Evolutionary conservation across 352 stramenopile genomes (phyloP), one percentile per base, ranked within the genome.

Genomic region (Thalassiosira livingstoniorum): DNA sequence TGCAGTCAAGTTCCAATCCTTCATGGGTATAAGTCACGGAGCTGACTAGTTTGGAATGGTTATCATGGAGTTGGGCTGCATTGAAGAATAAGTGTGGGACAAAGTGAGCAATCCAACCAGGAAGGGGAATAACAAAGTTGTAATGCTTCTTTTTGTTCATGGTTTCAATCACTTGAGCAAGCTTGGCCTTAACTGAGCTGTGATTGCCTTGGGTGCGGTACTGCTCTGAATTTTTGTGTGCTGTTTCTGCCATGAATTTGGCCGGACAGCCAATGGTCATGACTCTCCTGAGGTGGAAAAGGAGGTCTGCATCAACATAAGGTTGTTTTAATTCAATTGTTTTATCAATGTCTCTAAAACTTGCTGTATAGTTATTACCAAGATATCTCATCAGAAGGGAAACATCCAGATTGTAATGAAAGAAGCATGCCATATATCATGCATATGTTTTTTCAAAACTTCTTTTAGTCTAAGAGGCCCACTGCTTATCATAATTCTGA

Each of bases 81-180:
- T 87, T 69, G 60, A 73, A 79, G 25, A 87, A 74, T 1, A 73
- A 3, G 39, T 87, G 60, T 18, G 66, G 80, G 25, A 83, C 37
- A 23, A 80, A 87, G 0, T 63, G 42, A 4, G n/a, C 7, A 0
- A 87, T 5, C 66, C 68, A 83, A 35, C 1, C 15, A 1, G 55
- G 54, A 23, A 87, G 45, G 18, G 74, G 65, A 0, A 83, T 67
- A 10, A 71, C 57, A 47, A 60, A 82, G 27, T 58, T 72, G 25
- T 76, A 75, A 5, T 60, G 43, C 0, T 81, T 10, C 34, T 81
- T 64, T 69, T 81, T 81, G 10, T 69, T 70, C 55, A 70, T 81
- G 13, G 39, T 69, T 18, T 62, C 55, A 2, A 62, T 42, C 5
- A 81, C 63, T 1, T 65, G 2, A 15, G 23, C 2, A 1, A 69